A percentile compares a stretch with the other conserved stretches of the same genome.
Evolutionary conservation across 1,139 yeast genomes (phyloP).

Genomic region (Hemisphaericaspora xylofermentans): DNA sequence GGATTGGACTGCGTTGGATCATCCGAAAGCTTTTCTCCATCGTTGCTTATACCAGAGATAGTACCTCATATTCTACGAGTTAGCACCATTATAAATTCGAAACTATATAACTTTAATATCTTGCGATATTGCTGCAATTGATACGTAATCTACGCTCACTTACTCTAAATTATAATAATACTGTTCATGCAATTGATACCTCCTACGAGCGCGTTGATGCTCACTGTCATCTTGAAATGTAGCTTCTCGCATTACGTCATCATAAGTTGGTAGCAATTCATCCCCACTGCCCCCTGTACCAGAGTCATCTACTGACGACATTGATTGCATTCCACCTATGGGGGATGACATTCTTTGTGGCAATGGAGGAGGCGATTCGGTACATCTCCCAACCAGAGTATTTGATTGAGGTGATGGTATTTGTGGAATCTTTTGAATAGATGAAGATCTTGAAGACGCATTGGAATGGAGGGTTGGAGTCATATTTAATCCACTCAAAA

Average conservation of each 20-base stretch:
- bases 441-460: conserved; percentile 15
- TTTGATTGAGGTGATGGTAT: background rate
- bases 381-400: background rate
- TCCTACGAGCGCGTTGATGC: conserved; percentile 31
- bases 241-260: conserved; percentile 32
- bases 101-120: too few relatives aligned
- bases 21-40: too few relatives aligned
- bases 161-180: conserved; percentile 28
- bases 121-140: too few relatives aligned
- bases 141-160: background rate
- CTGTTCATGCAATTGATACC: conserved; percentile 39
- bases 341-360: conserved; percentile 3
- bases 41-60: too few relatives aligned
- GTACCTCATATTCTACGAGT: too few relatives aligned
- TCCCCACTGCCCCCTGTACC: conserved; percentile 6
- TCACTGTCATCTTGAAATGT: conserved; percentile 28
- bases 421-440: conserved; percentile 3
- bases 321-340: background rate
- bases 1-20: too few relatives aligned
- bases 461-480: conserved; percentile 22
- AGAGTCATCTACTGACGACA: conserved; percentile 2
- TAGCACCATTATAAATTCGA: too few relatives aligned
- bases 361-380: conserved; percentile 3
- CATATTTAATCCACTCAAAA: conserved; percentile 43
- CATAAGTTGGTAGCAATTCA: conserved; percentile 33